Percentiles rank a stretch among this genome's conserved stretches.
Evolutionary conservation across 108 stramenopile genomes (phyloP).

Genomic region (Cyclotella cryptica): DNA sequence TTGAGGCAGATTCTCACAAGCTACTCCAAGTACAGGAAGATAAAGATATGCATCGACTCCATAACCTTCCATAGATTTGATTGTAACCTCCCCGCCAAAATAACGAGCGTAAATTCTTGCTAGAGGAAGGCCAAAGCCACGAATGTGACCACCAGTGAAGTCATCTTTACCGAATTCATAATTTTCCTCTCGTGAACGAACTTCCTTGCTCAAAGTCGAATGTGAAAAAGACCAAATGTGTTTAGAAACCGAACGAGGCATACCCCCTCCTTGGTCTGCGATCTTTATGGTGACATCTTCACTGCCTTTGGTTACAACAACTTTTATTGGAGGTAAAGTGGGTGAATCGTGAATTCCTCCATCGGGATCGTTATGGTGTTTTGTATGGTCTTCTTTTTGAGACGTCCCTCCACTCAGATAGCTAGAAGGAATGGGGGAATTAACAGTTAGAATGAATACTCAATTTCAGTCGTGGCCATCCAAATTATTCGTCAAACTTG

Average conservation of each 20-base stretch:
- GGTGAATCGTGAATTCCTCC: slow-evolving; percentile 56
- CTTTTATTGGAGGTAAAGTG: slow-evolving; percentile 79
- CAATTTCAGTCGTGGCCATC: neutral
- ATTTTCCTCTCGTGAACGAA: slow-evolving; percentile 40
- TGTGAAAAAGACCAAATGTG: slow-evolving; percentile 96
- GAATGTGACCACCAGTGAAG: slow-evolving; percentile 62
- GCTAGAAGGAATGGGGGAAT: slow-evolving; percentile 15
- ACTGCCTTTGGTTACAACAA: slow-evolving; percentile 95
- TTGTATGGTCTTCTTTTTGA: slow-evolving; percentile 54
- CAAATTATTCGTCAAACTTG: slow-evolving; percentile 29
- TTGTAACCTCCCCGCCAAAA: slow-evolving; percentile 97
- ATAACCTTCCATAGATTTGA: slow-evolving; percentile 99
- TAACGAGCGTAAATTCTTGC: slow-evolving; percentile 96
- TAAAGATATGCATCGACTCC: slow-evolving; percentile 98
- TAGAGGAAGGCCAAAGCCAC: slow-evolving; percentile 97
- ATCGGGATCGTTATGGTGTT: slow-evolving; percentile 36
- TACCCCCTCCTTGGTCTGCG: slow-evolving; percentile 96
- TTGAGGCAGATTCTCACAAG: slow-evolving; percentile 88
- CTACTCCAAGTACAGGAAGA: slow-evolving; percentile 84
- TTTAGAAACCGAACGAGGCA: slow-evolving; percentile 90
- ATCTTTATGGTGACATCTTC: slow-evolving; percentile 99
- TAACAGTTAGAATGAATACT: neutral
- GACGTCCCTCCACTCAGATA: slow-evolving; percentile 35
- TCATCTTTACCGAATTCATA: slow-evolving; percentile 70
- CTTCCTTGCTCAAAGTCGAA: slow-evolving; percentile 79